phyloP scores from a whole-genome alignment of 306 rosid genomes.

The Lathyrus oleraceus region DNA sequence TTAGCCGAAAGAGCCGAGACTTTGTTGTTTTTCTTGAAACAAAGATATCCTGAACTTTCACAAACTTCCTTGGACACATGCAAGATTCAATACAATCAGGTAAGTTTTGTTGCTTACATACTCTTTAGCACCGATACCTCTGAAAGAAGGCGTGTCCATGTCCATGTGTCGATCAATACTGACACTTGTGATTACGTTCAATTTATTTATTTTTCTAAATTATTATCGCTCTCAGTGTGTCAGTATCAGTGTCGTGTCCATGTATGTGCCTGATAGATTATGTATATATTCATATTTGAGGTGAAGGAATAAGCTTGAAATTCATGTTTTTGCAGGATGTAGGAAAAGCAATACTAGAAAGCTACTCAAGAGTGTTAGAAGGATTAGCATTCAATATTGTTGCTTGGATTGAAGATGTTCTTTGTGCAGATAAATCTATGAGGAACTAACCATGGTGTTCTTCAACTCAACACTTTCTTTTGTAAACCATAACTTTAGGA shows the following conservation, averaged over 20 bases:
- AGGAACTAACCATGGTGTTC: slow-evolving; percentile 35
- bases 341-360: slow-evolving; percentile 66
- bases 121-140: too few relatives aligned
- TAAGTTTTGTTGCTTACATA: slow-evolving; percentile 39
- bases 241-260: too few relatives aligned
- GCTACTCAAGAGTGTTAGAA: slow-evolving; percentile 80
- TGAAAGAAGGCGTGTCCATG: too few relatives aligned
- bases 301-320: background rate
- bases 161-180: too few relatives aligned
- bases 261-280: too few relatives aligned
- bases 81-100: slow-evolving; percentile 89
- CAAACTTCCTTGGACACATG: slow-evolving; percentile 88
- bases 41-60: slow-evolving; percentile 86
- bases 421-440: slow-evolving; percentile 52
- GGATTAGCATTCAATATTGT: slow-evolving; percentile 76
- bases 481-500: slow-evolving; percentile 26
- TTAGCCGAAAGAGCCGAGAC: slow-evolving; percentile 89
- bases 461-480: slow-evolving; percentile 22
- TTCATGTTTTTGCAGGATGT: slow-evolving; percentile 60
- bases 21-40: slow-evolving; percentile 73
- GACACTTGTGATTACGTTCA: too few relatives aligned
- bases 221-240: too few relatives aligned
- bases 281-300: too few relatives aligned
- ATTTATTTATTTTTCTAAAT: too few relatives aligned
- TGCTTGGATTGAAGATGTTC: slow-evolving; percentile 80